Evolutionary conservation across 495 filamentous ascomycete genomes (phyloP).

Genomic region (Talaromyces liani): DNA sequence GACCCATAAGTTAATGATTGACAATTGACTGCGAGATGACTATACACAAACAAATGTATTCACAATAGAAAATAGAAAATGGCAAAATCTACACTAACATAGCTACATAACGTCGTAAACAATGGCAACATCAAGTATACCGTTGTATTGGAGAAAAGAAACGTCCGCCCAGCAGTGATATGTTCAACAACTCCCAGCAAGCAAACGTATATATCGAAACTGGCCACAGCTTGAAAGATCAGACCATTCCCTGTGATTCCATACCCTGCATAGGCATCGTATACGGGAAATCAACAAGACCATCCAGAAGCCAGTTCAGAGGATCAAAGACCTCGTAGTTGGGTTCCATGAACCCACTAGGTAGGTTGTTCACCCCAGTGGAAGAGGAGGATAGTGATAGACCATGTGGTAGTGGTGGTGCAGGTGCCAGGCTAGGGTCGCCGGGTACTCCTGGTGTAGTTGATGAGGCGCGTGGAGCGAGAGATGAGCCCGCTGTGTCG

Average conservation of each 20-base stretch:
- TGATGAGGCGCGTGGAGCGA: conserved; percentile 25
- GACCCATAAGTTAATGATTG: no score
- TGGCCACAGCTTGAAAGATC: neutral
- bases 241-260: conserved; percentile 30
- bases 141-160: neutral
- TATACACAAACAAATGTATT: neutral
- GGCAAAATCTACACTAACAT: neutral
- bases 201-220: neutral
- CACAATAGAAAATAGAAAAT: neutral
- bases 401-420: conserved; percentile 27
- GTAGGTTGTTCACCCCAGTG: conserved; percentile 34
- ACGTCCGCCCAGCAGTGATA: neutral
- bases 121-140: neutral
- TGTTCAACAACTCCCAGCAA: neutral
- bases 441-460: conserved; percentile 30
- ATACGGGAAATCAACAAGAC: conserved; percentile 73
- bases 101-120: neutral
- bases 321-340: conserved; percentile 84
- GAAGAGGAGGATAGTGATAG: conserved; percentile 23
- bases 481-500: conserved; percentile 62
- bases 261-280: conserved; percentile 32
- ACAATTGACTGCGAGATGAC: neutral
- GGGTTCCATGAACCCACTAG: conserved; percentile 52
- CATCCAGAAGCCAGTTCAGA: conserved; percentile 84
- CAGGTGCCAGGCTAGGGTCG: conserved; percentile 42